Evolutionary conservation across 768 basidiomycete genomes (phyloP), one percentile per base, ranked within the genome.

Genomic region (Russula compacta): DNA sequence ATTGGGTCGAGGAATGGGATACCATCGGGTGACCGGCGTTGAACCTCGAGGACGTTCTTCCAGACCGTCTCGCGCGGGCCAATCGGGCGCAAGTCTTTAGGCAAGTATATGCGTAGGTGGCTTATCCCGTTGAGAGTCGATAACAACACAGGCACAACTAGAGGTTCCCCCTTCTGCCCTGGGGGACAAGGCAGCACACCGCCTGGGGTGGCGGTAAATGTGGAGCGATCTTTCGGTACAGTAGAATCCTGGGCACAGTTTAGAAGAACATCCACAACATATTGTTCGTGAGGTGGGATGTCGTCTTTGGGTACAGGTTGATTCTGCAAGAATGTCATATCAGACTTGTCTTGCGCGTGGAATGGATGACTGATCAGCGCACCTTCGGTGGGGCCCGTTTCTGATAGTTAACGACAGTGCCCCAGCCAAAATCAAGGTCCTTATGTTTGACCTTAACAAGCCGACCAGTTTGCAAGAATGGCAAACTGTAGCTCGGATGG

Each of bases 371-470:
- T 9, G 6, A 12, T 15, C 14, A 24, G 67, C 75, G 24, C 63
- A 86, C 92, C 77, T 93, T 95, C 15, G 88, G 81, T n/a, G 85
- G 83, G 21, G 85, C 67, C 0, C 94, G 83, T 73, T 97, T 97
- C 70, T 90, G 86, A 69, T 85, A 98, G 71, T 93, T 95, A 69
- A 98, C 81, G 54, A 98, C 83, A 46, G 93, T 83, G 42, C 95
- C 95, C 97, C 97, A 98, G 10, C 95, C 95, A 72, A 95, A 98
- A 73, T 99, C 89, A 14, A 86, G 75, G 42, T 88, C 86, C 64
- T 86, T 83, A 71, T 97, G 81, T 70, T 89, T 89, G 67, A 99
- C 81, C 69, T 89, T 89, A 51, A 98, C 89, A n/a, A 98, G 78
- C 4, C 97, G 85, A 35, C 97, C 97, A 21, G 86, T 79, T 69